Percentiles rank a stretch among this genome's conserved stretches.
These are phyloP conservation scores for Annona cherimola DNA, from an alignment of 164 flowering plant genomes.

Conservation along the genomic window DNA sequence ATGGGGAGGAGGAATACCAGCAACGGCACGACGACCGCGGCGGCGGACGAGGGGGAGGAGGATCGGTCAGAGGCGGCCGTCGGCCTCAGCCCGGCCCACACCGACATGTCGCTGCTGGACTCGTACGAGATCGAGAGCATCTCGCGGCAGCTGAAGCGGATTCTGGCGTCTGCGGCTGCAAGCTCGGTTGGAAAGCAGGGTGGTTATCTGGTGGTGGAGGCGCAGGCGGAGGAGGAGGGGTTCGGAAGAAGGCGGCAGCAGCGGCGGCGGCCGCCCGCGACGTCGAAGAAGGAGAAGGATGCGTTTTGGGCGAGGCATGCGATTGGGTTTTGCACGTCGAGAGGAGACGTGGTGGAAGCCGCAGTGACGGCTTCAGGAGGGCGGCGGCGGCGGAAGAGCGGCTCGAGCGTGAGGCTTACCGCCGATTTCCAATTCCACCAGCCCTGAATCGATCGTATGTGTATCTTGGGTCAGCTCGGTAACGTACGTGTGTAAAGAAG, in stretches of 20 bases:
- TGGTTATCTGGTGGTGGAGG: not conserved
- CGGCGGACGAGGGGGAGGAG: not conserved
- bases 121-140: conserved; percentile 41
- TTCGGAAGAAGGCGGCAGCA: not conserved
- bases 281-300: not conserved
- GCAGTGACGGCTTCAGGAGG: not conserved
- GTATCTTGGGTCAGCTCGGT: no score
- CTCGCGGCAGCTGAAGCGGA: conserved; percentile 27
- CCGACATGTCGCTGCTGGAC: conserved; percentile 40
- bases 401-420: not conserved
- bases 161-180: conserved; percentile 16
- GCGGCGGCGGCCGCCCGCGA: no score
- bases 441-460: not conserved
- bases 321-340: not conserved
- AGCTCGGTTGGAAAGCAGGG: not conserved
- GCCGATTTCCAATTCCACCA: not conserved
- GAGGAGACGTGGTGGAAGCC: conserved; percentile 2
- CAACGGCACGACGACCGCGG: no score
- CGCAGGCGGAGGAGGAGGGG: not conserved
- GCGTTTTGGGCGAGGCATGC: conserved; percentile 3
- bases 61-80: not conserved
- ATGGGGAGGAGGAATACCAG: no score
- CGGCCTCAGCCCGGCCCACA: conserved; percentile 1
- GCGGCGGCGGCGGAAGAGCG: not conserved
- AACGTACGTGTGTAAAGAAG: no score